A percentile compares a stretch with the other conserved stretches of the same genome.
phyloP scores from a whole-genome alignment of 805 yeast species.

The Starmerella stellata region DNA sequence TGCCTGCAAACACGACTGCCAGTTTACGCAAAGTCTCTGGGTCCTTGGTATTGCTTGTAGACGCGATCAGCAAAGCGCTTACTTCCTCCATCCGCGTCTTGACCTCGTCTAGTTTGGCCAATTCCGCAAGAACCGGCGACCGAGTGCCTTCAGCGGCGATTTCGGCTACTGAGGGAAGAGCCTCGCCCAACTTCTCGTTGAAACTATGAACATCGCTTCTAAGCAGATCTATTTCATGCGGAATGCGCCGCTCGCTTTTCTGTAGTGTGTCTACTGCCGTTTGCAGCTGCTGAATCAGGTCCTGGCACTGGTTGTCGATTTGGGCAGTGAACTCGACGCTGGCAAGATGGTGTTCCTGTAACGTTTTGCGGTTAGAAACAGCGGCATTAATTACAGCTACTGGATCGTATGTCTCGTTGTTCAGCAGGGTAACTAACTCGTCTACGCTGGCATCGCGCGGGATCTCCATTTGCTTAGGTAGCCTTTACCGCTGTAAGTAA shows the following conservation, averaged over 20 bases:
- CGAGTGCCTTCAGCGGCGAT: slow-evolving; percentile 4
- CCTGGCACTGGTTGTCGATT: slow-evolving; percentile 20
- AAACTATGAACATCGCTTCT: slow-evolving; percentile 19
- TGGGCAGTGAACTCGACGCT: slow-evolving; percentile 20
- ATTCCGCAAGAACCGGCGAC: slow-evolving; percentile 12
- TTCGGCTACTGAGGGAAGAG: slow-evolving; percentile 7
- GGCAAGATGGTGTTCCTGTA: slow-evolving; percentile 18
- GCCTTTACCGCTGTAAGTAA: too few species aligned
- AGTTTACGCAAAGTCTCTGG: slow-evolving; percentile 7
- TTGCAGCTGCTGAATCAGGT: slow-evolving; percentile 19
- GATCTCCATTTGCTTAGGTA: slow-evolving; percentile 3
- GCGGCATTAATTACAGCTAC: slow-evolving; percentile 17
- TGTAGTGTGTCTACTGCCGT: slow-evolving; percentile 16
- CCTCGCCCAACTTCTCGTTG: slow-evolving; percentile 12
- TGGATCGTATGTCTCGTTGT: slow-evolving; percentile 19
- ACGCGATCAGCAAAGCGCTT: slow-evolving; percentile 12
- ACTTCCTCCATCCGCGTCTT: slow-evolving; percentile 18
- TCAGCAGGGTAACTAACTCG: slow-evolving; percentile 16
- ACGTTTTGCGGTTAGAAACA: slow-evolving; percentile 10
- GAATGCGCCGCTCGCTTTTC: slow-evolving; percentile 18
- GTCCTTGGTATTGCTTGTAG: slow-evolving; percentile 8
- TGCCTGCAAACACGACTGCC: slow-evolving; percentile 10
- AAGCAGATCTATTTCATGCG: slow-evolving; percentile 23
- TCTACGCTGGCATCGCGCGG: slow-evolving; percentile 5
- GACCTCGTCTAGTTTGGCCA: slow-evolving; percentile 16